phyloP scores from a whole-genome alignment of 2,329 filamentous ascomycete species.

The Alternaria incomplexa region DNA sequence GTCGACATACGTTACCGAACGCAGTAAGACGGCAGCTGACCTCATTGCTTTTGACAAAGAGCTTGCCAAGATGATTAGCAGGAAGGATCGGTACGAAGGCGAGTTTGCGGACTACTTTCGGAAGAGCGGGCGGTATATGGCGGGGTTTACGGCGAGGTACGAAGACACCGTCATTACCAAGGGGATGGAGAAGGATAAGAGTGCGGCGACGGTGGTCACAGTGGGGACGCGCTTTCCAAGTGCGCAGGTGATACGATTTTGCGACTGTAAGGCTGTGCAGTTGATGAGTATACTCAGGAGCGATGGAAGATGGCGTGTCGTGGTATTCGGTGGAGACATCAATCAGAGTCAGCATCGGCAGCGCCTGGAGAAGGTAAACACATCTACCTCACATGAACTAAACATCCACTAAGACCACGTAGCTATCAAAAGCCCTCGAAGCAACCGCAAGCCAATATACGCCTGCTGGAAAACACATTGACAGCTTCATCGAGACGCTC shows the following conservation, averaged over 20 bases:
- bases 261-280: conserved; percentile 65
- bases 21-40: conserved; percentile 54
- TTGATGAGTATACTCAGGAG: conserved; percentile 58
- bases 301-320: conserved; percentile 59
- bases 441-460: conserved; percentile 53
- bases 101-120: conserved; percentile 65
- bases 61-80: conserved; percentile 60
- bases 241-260: conserved; percentile 65
- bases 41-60: conserved; percentile 67
- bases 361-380: too few relatives aligned
- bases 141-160: conserved; percentile 65
- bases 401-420: too few relatives aligned
- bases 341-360: conserved; percentile 22
- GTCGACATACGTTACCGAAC: conserved; percentile 67
- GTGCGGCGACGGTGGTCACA: conserved; percentile 45
- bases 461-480: conserved; percentile 51
- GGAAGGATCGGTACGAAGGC: conserved; percentile 52
- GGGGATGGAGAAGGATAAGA: conserved; percentile 35
- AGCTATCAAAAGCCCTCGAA: conserved; percentile 18
- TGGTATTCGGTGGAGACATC: conserved; percentile 58
- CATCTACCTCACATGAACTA: too few relatives aligned
- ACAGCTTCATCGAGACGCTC: conserved; percentile 64
- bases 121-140: conserved; percentile 64
- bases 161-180: conserved; percentile 57
- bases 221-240: conserved; percentile 60